Evolutionary conservation across 2,329 filamentous ascomycete genomes (phyloP).

Genomic region (Xylariaceae sp.): DNA sequence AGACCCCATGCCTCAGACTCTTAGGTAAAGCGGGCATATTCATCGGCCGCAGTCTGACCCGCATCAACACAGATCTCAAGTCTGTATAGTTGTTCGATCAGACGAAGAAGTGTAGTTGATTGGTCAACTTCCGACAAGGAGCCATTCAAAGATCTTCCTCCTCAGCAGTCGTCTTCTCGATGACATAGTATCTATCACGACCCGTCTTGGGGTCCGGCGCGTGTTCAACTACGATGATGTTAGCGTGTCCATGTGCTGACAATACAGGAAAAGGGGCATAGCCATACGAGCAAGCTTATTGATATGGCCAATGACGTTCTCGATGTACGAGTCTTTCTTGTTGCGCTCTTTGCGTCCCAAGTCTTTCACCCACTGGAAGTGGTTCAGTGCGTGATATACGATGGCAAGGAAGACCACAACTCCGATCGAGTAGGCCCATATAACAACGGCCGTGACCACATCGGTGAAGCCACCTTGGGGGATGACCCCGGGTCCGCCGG

Average conservation of each 20-base stretch:
- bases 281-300: conserved; percentile 51
- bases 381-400: conserved; percentile 58
- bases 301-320: conserved; percentile 61
- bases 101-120: not conserved
- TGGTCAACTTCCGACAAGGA: not conserved
- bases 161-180: conserved; percentile 29
- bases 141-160: conserved; percentile 26
- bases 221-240: conserved; percentile 25
- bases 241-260: not conserved
- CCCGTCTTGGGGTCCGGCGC: conserved; percentile 26
- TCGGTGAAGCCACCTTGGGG: conserved; percentile 38
- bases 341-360: conserved; percentile 59
- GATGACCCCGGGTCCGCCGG: conserved; percentile 31
- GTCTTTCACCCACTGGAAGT: conserved; percentile 53
- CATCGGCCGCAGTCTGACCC: not conserved
- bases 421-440: conserved; percentile 63
- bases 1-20: not conserved
- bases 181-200: conserved; percentile 26
- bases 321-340: conserved; percentile 57
- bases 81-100: no score
- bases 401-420: conserved; percentile 62
- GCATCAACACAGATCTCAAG: no score
- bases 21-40: not conserved
- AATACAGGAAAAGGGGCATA: not conserved
- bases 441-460: conserved; percentile 57